Base-by-base conservation (phyloP, 257 asterid genomes). In the Jasminum sambac region DNA sequence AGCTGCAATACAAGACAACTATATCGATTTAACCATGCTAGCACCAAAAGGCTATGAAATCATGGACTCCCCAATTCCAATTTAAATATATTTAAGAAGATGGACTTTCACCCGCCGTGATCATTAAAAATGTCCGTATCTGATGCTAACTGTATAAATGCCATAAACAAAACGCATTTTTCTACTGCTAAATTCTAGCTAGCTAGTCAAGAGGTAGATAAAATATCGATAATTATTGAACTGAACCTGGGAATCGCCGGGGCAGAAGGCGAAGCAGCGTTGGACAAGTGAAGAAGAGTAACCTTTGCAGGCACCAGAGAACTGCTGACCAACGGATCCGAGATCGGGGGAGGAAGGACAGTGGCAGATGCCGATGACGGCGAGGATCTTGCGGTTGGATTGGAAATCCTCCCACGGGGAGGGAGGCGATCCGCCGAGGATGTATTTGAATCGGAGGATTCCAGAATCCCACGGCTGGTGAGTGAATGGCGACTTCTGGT, bases 391-490 rank as follows among this genome's bases (percentile, higher is more conserved):
- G 75, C 96, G 96, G 74, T 91, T 81, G 69, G 96, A 91, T 72
- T 94, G 97, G 68, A 94, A 94, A 66, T 94, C 99, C 79, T 94
- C 97, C 99, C 99, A 94, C 11, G 99, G 93, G 50, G 96, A 91
- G 3, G 99, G 91, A 0, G 99, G 92, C 11, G 97, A 89, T 26
- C 96, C 96, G 16, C 96, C 97, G 73, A 91, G 82, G 74, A 91
- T 84, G 85, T 87, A 94, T 73, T 94, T 94, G 87, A 94, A 91
- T 2, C 95, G 87, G 75, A 94, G 90, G 84, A 68, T 77, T 34
- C 97, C 99, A 63, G 95, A 79, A 25, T 94, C 93, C 99, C 99
- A 94, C 0, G 96, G 96, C 82, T 91, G 99, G 74, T 84, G 66
- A 3, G 96, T 65, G 66, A 94, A 94, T 12, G 99, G 99, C 44